A percentile compares a stretch with the other conserved stretches of the same genome.
Evolutionary conservation across 441 rosid species (phyloP).

Genomic region (Melastoma candidum): DNA sequence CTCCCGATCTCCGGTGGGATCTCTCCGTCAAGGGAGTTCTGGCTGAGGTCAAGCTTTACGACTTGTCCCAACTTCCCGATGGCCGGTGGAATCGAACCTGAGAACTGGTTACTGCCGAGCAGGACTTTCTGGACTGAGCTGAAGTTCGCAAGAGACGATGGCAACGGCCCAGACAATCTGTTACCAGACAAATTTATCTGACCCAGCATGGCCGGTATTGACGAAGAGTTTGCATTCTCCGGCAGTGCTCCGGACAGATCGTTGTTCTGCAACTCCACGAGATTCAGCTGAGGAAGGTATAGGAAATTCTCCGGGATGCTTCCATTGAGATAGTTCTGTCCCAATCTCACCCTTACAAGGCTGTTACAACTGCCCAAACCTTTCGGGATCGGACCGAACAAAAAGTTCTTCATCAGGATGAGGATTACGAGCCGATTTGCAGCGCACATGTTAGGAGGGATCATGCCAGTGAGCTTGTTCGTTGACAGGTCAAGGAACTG

Average conservation of each 20-base stretch:
- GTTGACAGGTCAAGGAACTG: slow-evolving; percentile 38
- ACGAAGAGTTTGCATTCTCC: slow-evolving; percentile 40
- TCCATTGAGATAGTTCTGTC: slow-evolving; percentile 43
- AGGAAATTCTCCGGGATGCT: slow-evolving; percentile 36
- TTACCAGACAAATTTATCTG: slow-evolving; percentile 39
- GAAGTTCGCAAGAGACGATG: slow-evolving; percentile 33
- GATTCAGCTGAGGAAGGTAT: slow-evolving; percentile 35
- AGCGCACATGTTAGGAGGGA: slow-evolving; percentile 28
- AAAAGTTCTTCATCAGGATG: slow-evolving; percentile 35
- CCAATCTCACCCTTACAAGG: slow-evolving; percentile 36
- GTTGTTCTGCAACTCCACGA: slow-evolving; percentile 37
- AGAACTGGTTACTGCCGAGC: slow-evolving; percentile 35
- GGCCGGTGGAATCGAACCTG: slow-evolving; percentile 38
- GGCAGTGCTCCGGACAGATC: slow-evolving; percentile 33
- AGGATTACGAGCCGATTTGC: slow-evolving; percentile 24
- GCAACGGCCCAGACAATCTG: slow-evolving; percentile 30
- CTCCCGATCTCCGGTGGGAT: slow-evolving; percentile 35
- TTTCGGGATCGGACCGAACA: slow-evolving; percentile 35
- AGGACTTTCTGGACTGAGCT: slow-evolving; percentile 34
- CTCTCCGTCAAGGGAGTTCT: slow-evolving; percentile 30
- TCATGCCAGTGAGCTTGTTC: slow-evolving; percentile 43
- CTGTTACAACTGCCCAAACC: slow-evolving; percentile 32
- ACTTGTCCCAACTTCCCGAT: slow-evolving; percentile 29
- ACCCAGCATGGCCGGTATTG: slow-evolving; percentile 26
- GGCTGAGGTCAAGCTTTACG: slow-evolving; percentile 36